phyloP scores from a whole-genome alignment of 768 basidiomycete species.

The Lepiota subincarnata region DNA sequence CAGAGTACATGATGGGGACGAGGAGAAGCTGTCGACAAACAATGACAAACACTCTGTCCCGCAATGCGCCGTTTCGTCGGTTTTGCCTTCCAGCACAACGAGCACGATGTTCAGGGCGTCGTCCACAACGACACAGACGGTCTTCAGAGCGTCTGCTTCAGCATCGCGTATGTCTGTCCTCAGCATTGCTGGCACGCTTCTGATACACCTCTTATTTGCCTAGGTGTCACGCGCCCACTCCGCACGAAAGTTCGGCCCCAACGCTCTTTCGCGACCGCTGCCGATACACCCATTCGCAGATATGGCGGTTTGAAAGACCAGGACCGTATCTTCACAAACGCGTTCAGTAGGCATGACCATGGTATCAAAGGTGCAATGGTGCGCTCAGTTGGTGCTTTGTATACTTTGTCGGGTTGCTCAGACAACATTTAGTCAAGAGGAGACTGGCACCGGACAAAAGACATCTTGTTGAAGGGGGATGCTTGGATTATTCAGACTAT shows the following conservation, averaged over 20 bases:
- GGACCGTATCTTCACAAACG: slow-evolving; percentile 91
- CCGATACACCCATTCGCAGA: slow-evolving; percentile 81
- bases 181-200: not conserved
- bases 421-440: slow-evolving; percentile 66
- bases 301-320: slow-evolving; percentile 96
- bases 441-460: slow-evolving; percentile 98
- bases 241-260: slow-evolving; percentile 32
- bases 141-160: slow-evolving; percentile 27
- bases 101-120: slow-evolving; percentile 31
- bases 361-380: slow-evolving; percentile 92
- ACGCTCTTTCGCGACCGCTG: slow-evolving; percentile 66
- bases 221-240: slow-evolving; percentile 26
- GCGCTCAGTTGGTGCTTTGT: slow-evolving; percentile 19
- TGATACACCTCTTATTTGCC: slow-evolving; percentile 2
- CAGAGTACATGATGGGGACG: no score
- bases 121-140: slow-evolving; percentile 32
- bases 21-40: not conserved
- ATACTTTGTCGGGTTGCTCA: not conserved
- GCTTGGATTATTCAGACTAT: slow-evolving; percentile 95
- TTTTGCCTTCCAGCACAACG: slow-evolving; percentile 24
- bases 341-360: slow-evolving; percentile 84
- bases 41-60: slow-evolving; percentile 12
- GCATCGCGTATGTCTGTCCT: slow-evolving; percentile 24
- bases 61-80: slow-evolving; percentile 26
- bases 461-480: slow-evolving; percentile 93